Evolutionary conservation across 768 basidiomycete species (phyloP), one percentile per base, ranked within the genome.

Genomic region (Calocybe gangraenosa): DNA sequence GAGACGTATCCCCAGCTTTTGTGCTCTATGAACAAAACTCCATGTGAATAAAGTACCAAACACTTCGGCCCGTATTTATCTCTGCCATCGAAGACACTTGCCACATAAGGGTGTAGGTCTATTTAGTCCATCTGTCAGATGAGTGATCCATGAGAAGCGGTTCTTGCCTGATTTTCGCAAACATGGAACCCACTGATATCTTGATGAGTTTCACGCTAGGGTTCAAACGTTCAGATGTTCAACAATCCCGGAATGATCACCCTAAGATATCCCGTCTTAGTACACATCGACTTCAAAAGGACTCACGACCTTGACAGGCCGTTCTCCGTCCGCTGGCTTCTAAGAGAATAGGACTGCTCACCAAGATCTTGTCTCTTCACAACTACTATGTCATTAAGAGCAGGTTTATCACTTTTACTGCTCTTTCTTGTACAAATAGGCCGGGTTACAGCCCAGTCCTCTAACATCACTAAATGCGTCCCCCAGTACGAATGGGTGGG

Each of bases 401-500:
- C 14, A 43, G 37, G 30, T 7, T 22, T 35, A 31, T 10, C 13
- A 18, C 31, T 37, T 31, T 30, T 42, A 8, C 21, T 49, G 21
- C 33, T 51, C 1, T 3, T 46, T 14, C 21, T 51, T 8, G 14
- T 31, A 22, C 39, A 23, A 46, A 40, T 30, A 2, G 34, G 38
- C 20, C 30, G 30, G 13, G 43, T 33, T 37, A 18, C 31, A 1
- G 62, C 64, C 5, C 72, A 72, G 50, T 51, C 48, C 18, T 69
- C 72, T 0, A 57, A 68, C 42, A 69, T 73, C 21, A 65, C 61
- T 5, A 53, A 53, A 5, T 74, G 73, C 46, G 53, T 61, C 18
- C 42, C 63, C 11, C 51, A 55, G 13, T 73, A 64, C 53, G 46
- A 57, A 42, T 74, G 73, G 73, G 73, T 70, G 19, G 10, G 50